Conservation (phyloP, 768 basidiomycete species). For the Podaxis pistillaris region DNA sequence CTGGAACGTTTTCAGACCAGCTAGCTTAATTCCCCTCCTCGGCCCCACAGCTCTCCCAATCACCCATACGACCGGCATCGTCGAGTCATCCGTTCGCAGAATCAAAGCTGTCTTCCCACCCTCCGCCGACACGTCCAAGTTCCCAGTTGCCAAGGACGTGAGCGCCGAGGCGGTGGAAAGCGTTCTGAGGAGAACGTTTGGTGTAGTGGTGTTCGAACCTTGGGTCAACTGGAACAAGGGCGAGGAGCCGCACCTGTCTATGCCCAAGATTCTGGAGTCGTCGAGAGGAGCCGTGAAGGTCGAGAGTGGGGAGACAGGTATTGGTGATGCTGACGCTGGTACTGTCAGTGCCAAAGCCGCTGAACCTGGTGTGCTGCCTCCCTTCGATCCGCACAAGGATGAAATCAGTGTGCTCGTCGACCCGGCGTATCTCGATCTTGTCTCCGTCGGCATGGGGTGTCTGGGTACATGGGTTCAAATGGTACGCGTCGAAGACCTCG, state of each 20-base stretch:
- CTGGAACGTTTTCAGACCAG: slow-evolving; percentile 24
- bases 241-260: slow-evolving; percentile 31
- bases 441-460: slow-evolving; percentile 57
- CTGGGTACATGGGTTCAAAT: slow-evolving; percentile 72
- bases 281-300: slow-evolving; percentile 30
- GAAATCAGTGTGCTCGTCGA: slow-evolving; percentile 59
- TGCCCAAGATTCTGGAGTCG: slow-evolving; percentile 35
- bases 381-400: slow-evolving; percentile 54
- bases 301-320: not conserved
- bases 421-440: slow-evolving; percentile 36
- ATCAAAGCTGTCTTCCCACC: slow-evolving; percentile 36
- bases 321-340: slow-evolving; percentile 17
- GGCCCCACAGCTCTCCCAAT: slow-evolving; percentile 57
- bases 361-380: slow-evolving; percentile 22
- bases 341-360: slow-evolving; percentile 31
- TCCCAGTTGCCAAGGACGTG: slow-evolving; percentile 16
- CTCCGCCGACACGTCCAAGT: slow-evolving; percentile 19
- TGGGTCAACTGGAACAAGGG: slow-evolving; percentile 43
- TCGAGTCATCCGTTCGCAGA: slow-evolving; percentile 63
- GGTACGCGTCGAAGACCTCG: slow-evolving; percentile 31
- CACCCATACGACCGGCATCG: slow-evolving; percentile 63
- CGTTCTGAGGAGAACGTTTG: slow-evolving; percentile 34
- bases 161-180: slow-evolving; percentile 34
- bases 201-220: slow-evolving; percentile 37
- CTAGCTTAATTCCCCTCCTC: slow-evolving; percentile 30